phyloP scores from a whole-genome alignment of 2,329 filamentous ascomycete genomes.

The Aspergillus versicolor region DNA sequence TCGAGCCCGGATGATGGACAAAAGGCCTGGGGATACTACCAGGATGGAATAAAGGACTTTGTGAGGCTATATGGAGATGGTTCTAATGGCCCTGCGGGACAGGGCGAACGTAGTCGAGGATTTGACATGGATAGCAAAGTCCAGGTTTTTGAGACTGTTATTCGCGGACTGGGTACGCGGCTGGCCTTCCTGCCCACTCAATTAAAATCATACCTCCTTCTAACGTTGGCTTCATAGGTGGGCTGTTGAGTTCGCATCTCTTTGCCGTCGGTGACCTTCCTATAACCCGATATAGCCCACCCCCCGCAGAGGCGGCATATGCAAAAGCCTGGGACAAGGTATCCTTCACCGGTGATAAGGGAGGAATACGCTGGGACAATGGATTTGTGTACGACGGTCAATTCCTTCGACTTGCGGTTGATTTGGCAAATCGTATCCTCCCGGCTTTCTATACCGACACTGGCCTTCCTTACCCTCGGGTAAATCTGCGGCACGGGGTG shows the following conservation, averaged over 20 bases:
- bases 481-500: conserved; percentile 86
- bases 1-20: conserved; percentile 58
- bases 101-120: conserved; percentile 71
- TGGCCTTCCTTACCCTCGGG: conserved; percentile 89
- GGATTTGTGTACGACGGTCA: conserved; percentile 86
- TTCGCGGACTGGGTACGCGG: conserved; percentile 64
- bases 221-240: conserved; percentile 52
- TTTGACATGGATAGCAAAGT: conserved; percentile 98
- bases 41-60: conserved; percentile 72
- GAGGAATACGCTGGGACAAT: conserved; percentile 67
- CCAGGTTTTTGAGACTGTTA: conserved; percentile 97
- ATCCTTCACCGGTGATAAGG: conserved; percentile 17
- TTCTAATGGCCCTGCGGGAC: conserved; percentile 63
- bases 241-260: conserved; percentile 85
- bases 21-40: conserved; percentile 71
- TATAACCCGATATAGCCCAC: conserved; percentile 72
- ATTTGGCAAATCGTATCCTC: conserved; percentile 78
- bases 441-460: conserved; percentile 91
- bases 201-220: background rate
- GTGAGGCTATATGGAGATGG: conserved; percentile 87
- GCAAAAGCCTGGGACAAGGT: conserved; percentile 44
- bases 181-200: background rate
- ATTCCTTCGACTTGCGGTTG: conserved; percentile 80
- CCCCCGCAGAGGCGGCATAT: conserved; percentile 34
- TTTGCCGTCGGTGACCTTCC: conserved; percentile 91